Evolutionary conservation across 495 filamentous ascomycete species (phyloP).

Genomic region (Trichoderma orchidacearum): DNA sequence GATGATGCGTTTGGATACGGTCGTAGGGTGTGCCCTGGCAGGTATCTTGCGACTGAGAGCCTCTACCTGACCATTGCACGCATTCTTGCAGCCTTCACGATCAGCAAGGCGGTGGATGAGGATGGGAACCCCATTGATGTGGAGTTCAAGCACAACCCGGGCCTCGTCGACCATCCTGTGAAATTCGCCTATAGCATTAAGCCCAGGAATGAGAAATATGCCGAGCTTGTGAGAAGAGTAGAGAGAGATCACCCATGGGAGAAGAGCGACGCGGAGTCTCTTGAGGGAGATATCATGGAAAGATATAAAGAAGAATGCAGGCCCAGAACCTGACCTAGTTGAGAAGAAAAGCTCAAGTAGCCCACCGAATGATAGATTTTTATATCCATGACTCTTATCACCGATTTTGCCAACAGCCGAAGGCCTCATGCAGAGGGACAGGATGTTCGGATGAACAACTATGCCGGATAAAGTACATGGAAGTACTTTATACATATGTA

Average conservation of each 20-base stretch:
- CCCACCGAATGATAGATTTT: no score
- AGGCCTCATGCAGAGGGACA: no score
- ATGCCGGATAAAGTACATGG: no score
- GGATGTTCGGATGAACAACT: no score
- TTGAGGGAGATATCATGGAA: conserved; percentile 3
- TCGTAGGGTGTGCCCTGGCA: conserved; percentile 37
- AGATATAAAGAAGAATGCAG: not conserved
- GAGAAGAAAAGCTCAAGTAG: no score
- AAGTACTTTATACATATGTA: no score
- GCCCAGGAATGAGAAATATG: conserved; percentile 18
- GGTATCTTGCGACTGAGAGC: conserved; percentile 30
- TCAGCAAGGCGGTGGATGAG: conserved; percentile 14
- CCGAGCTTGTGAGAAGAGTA: conserved; percentile 16
- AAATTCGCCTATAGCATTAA: conserved; percentile 18
- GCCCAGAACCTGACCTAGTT: no score
- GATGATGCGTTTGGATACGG: conserved; percentile 38
- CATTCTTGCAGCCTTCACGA: conserved; percentile 26
- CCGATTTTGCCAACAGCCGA: no score
- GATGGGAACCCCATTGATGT: conserved; percentile 14
- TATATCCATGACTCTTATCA: no score
- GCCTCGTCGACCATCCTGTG: conserved; percentile 19
- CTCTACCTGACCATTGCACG: conserved; percentile 30
- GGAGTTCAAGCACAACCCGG: conserved; percentile 12
- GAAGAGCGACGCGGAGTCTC: conserved; percentile 21
- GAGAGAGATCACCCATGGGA: conserved; percentile 31